These are phyloP conservation scores for Styphnolobium japonicum DNA, from an alignment of 306 rosid species.

Conservation along the genomic window DNA sequence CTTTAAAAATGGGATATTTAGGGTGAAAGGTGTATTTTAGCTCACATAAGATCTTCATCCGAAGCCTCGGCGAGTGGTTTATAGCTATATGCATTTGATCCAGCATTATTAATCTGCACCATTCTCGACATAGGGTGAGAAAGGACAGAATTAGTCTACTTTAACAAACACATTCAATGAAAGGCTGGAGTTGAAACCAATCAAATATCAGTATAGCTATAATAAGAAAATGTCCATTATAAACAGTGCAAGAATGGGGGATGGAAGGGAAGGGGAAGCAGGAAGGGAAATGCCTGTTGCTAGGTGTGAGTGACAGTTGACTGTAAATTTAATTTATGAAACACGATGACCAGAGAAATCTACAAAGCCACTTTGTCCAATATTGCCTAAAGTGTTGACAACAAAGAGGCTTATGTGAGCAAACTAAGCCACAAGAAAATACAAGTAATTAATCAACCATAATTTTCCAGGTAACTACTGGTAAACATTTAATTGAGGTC, in stretches of 20 bases:
- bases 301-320: background rate
- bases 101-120: conserved; percentile 95
- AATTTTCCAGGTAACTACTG: background rate
- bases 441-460: background rate
- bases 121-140: conserved; percentile 39
- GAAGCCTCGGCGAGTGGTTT: conserved; percentile 92
- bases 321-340: background rate
- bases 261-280: background rate
- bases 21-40: conserved; percentile 4
- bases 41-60: conserved; percentile 95
- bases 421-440: background rate
- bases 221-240: background rate
- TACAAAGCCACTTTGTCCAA: background rate
- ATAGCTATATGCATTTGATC: conserved; percentile 91
- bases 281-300: conserved; percentile 2
- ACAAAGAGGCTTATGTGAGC: background rate
- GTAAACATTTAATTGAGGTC: background rate
- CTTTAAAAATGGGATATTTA: background rate
- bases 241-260: background rate
- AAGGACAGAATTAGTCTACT: conserved; percentile 24
- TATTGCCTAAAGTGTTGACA: background rate
- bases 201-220: background rate
- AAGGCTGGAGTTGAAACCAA: conserved; percentile 10
- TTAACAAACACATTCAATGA: conserved; percentile 9
- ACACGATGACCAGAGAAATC: conserved; percentile 6